Percentiles rank a stretch among this genome's conserved stretches.
Evolutionary conservation across 768 basidiomycete genomes (phyloP).

Genomic region (Coprinopsis marcescibilis): DNA sequence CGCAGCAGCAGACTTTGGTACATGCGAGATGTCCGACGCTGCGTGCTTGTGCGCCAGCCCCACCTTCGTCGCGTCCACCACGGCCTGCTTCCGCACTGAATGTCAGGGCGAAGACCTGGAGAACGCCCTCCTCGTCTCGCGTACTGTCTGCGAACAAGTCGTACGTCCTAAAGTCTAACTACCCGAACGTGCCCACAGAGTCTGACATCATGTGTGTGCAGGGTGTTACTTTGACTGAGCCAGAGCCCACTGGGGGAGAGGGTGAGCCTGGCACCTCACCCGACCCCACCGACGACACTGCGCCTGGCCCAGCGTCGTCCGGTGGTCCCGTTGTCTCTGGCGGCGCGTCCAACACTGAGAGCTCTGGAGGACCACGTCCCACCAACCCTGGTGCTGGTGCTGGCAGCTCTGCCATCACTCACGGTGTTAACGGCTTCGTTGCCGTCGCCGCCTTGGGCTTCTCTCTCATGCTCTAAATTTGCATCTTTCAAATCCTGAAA

Average conservation of each 20-base stretch:
- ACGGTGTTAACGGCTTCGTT: slow-evolving; percentile 30
- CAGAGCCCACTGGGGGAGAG: not conserved
- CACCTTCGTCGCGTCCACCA: slow-evolving; percentile 40
- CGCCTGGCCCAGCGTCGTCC: slow-evolving; percentile 9
- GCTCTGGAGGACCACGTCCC: slow-evolving; percentile 1
- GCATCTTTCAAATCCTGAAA: too few relatives aligned
- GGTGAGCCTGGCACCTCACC: slow-evolving; percentile 4
- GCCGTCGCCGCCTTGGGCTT: slow-evolving; percentile 39
- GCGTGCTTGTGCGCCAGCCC: slow-evolving; percentile 50
- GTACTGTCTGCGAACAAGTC: slow-evolving; percentile 39
- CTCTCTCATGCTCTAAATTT: slow-evolving; percentile 38
- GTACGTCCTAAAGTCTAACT: slow-evolving; percentile 25
- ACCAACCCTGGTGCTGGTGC: slow-evolving; percentile 11
- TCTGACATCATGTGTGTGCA: slow-evolving; percentile 18
- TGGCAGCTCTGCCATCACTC: slow-evolving; percentile 18
- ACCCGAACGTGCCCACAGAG: not conserved
- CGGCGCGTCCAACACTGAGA: slow-evolving; percentile 11
- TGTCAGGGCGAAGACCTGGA: slow-evolving; percentile 45
- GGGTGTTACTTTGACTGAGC: slow-evolving; percentile 47
- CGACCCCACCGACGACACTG: slow-evolving; percentile 9
- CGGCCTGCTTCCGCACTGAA: slow-evolving; percentile 39
- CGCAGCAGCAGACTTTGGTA: slow-evolving; percentile 32
- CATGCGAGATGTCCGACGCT: slow-evolving; percentile 46
- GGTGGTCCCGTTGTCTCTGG: slow-evolving; percentile 9
- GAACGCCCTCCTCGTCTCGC: slow-evolving; percentile 35